These are phyloP conservation scores for Diaporthe citriasiana DNA, from an alignment of 2,329 filamentous ascomycete species.

Conservation along the genomic window DNA sequence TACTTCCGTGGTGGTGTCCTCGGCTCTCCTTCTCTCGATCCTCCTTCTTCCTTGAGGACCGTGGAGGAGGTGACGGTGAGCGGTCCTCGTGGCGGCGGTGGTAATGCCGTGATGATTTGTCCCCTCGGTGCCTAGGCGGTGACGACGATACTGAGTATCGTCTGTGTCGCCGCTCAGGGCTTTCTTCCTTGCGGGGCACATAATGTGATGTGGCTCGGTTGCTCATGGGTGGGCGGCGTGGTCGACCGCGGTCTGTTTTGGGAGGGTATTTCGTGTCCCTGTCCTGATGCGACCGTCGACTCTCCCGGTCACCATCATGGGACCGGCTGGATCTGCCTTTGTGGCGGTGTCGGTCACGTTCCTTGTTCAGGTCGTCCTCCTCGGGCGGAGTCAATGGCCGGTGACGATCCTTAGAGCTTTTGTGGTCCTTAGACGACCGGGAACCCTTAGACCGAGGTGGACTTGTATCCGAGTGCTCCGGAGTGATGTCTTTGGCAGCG, in stretches of 20 bases:
- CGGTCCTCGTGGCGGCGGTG: slow-evolving; percentile 23
- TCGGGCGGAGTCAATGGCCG: slow-evolving; percentile 36
- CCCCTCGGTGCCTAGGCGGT: slow-evolving; percentile 26
- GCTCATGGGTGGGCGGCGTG: slow-evolving; percentile 34
- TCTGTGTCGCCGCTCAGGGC: slow-evolving; percentile 18
- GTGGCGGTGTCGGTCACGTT: slow-evolving; percentile 28
- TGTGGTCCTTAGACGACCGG: slow-evolving; percentile 2
- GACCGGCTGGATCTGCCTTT: slow-evolving; percentile 12
- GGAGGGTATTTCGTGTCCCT: slow-evolving; percentile 40
- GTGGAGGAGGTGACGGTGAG: slow-evolving; percentile 23
- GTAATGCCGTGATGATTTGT: slow-evolving; percentile 23
- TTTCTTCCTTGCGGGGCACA: slow-evolving; percentile 24
- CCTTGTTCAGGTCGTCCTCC: slow-evolving; percentile 33
- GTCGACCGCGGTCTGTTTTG: slow-evolving; percentile 37
- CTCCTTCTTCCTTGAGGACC: slow-evolving; percentile 23
- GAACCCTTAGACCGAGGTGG: neutral
- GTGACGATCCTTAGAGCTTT: slow-evolving; percentile 3
- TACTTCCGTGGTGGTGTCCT: slow-evolving; percentile 29
- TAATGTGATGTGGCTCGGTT: slow-evolving; percentile 35
- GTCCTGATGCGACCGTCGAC: slow-evolving; percentile 22
- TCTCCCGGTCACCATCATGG: slow-evolving; percentile 1
- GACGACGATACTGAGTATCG: slow-evolving; percentile 36
- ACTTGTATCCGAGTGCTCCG: slow-evolving; percentile 24
- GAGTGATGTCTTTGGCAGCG: slow-evolving; percentile 4
- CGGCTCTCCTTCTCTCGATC: slow-evolving; percentile 9